Evolutionary conservation across 768 basidiomycete species (phyloP).

Genomic region (Rhodotorula kratochvilovae): DNA sequence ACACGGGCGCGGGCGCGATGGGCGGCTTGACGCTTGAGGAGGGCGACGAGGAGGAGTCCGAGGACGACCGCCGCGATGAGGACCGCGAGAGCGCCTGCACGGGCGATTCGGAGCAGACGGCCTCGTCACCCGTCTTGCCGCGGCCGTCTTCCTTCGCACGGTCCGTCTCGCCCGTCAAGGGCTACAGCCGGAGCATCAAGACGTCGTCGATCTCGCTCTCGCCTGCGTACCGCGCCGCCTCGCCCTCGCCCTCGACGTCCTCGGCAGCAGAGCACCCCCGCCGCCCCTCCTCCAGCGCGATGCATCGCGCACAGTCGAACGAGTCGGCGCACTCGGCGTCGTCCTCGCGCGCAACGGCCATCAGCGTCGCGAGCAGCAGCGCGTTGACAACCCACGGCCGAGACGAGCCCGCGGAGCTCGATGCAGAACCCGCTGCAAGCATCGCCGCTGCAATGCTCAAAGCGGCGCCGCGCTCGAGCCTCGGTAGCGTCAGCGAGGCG

Average conservation of each 20-base stretch:
- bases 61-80: constrained; percentile 21
- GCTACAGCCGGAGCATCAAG: background rate
- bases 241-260: background rate
- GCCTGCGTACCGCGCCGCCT: constrained; percentile 8
- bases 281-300: background rate
- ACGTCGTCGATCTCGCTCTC: constrained; percentile 50
- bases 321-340: constrained; percentile 17
- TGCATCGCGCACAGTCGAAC: constrained; percentile 24
- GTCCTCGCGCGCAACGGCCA: constrained; percentile 4
- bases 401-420: constrained; percentile 30
- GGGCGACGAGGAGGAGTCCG: constrained; percentile 23
- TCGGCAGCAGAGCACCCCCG: background rate
- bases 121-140: background rate
- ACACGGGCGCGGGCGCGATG: background rate
- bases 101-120: constrained; percentile 40
- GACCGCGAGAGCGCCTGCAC: constrained; percentile 33
- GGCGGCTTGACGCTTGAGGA: constrained; percentile 21
- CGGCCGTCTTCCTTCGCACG: background rate
- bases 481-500: background rate
- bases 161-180: background rate
- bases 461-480: constrained; percentile 2
- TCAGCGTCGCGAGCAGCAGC: background rate
- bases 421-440: background rate
- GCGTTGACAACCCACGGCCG: constrained; percentile 11
- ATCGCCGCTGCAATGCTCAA: constrained; percentile 5